These are phyloP conservation scores for Elaeis oleifera DNA, from an alignment of 202 grass and related monocot genomes.

Conservation along the genomic window DNA sequence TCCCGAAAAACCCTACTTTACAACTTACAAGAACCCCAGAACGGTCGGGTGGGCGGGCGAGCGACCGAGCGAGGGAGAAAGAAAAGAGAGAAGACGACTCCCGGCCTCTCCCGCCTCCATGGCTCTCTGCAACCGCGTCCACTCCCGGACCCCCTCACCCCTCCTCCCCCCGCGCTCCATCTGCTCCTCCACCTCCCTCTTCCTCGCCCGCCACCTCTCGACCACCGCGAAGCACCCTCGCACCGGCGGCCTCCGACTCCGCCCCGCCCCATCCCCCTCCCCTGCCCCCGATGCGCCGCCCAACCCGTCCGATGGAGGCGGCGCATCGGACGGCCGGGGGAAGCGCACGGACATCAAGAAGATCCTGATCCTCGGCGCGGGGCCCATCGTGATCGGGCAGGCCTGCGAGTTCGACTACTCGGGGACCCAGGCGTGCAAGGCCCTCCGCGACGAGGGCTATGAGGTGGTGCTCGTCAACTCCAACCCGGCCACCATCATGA, in stretches of 20 bases:
- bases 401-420: conserved; percentile 99
- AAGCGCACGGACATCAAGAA: conserved; percentile 70
- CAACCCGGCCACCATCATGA: conserved; percentile 98
- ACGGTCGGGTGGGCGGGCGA: too few species aligned
- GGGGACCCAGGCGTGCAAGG: conserved; percentile 95
- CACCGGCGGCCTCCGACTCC: neutral
- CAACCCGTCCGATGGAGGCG: conserved; percentile 18
- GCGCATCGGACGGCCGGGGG: conserved; percentile 18
- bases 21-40: too few species aligned
- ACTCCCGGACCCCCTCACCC: conserved; percentile 13
- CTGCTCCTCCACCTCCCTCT: neutral
- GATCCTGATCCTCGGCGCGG: conserved; percentile 88
- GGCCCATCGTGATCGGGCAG: conserved; percentile 90
- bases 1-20: too few species aligned
- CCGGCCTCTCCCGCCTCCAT: conserved; percentile 27
- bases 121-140: neutral
- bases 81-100: neutral
- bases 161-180: conserved; percentile 1
- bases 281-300: neutral
- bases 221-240: neutral
- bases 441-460: conserved; percentile 76
- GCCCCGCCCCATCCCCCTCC: conserved; percentile 7
- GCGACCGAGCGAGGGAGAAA: too few species aligned
- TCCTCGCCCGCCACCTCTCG: neutral
- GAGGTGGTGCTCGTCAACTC: conserved; percentile 94